Conservation (phyloP, 805 yeast species). For the Metschnikowia borealis region DNA sequence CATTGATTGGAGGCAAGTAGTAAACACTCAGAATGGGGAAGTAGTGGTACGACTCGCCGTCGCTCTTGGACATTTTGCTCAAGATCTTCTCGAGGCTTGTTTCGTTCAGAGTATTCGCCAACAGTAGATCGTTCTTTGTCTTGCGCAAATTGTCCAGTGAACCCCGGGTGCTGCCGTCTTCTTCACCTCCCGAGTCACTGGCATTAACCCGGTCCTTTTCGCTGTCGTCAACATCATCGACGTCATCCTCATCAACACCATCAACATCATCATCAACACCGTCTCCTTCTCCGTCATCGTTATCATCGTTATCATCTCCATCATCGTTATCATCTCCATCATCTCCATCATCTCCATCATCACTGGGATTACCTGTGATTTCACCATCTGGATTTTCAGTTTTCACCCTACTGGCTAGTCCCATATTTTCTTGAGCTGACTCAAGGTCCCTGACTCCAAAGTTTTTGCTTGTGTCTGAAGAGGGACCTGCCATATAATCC, state of each 20-base stretch:
- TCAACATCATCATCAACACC: background rate
- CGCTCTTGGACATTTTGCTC: constrained; percentile 4
- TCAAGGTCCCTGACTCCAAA: background rate
- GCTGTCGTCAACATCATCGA: background rate
- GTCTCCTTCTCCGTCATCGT: background rate
- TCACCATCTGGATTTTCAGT: background rate
- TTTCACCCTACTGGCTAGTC: background rate
- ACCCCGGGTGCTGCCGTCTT: background rate
- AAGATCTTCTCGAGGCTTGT: constrained; percentile 9
- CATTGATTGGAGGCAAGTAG: constrained; percentile 52
- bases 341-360: background rate
- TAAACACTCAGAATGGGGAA: constrained; percentile 50
- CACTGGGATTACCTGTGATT: background rate
- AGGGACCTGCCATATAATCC: background rate
- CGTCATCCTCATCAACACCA: background rate
- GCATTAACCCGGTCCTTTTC: constrained; percentile 1
- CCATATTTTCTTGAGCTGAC: background rate
- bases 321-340: background rate
- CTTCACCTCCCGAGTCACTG: background rate
- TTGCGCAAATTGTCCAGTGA: background rate
- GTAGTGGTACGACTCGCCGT: constrained; percentile 36
- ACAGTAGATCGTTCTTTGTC: constrained; percentile 1
- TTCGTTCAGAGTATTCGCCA: background rate
- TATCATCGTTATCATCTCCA: background rate
- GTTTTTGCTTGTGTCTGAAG: background rate